Percentiles rank a stretch among this genome's conserved stretches.
phyloP scores from a whole-genome alignment of 2,329 filamentous ascomycete genomes.

The Talaromyces rugulosus region DNA sequence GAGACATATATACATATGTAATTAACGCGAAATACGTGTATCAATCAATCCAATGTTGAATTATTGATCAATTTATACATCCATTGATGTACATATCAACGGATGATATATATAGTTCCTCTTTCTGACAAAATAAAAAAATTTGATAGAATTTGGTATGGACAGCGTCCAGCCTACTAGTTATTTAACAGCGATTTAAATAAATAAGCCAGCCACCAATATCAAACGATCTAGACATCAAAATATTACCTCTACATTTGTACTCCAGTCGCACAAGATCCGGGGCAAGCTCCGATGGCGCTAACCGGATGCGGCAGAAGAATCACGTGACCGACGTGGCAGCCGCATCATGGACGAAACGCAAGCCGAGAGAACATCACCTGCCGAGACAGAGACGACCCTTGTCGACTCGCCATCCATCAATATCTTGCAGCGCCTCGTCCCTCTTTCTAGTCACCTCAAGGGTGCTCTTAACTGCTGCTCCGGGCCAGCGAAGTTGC shows the following conservation, averaged over 20 bases:
- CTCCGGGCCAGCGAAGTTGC: conserved; percentile 2
- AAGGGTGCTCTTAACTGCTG: conserved; percentile 2
- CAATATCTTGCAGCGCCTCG: background rate
- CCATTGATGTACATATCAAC: background rate
- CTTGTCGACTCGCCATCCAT: background rate
- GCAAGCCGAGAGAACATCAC: conserved; percentile 13
- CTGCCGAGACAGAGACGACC: conserved; percentile 10
- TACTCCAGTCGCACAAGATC: background rate
- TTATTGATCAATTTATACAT: no score
- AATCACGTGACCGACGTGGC: conserved; percentile 14
- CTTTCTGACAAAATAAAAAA: background rate
- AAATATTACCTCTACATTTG: no score
- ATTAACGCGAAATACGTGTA: no score
- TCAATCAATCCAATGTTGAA: no score
- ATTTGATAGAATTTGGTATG: background rate
- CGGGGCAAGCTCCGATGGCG: conserved; percentile 2
- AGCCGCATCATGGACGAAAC: conserved; percentile 10
- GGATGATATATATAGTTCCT: background rate
- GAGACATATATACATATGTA: no score
- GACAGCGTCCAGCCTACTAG: no score
- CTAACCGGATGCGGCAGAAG: conserved; percentile 2
- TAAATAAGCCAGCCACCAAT: no score
- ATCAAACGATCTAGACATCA: no score
- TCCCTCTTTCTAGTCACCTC: background rate
- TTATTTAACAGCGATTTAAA: no score